phyloP scores from a whole-genome alignment of 805 yeast species.

The Brettanomyces naardenensis region DNA sequence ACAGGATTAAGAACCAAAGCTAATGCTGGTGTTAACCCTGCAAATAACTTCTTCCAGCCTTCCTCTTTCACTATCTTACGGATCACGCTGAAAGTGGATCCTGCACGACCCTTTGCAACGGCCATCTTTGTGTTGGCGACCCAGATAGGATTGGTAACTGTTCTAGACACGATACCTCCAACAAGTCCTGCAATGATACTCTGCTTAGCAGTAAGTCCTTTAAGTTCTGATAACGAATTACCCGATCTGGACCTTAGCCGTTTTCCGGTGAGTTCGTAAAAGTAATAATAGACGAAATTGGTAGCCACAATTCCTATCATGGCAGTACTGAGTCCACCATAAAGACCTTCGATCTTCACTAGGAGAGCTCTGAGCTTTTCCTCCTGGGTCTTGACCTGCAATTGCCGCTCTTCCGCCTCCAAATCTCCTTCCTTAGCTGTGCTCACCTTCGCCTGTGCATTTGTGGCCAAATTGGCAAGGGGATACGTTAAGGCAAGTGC shows the following conservation, averaged over 20 bases:
- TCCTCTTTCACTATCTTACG: conserved; percentile 58
- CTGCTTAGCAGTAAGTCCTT: conserved; percentile 52
- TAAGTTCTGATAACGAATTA: conserved; percentile 6
- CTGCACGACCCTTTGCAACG: conserved; percentile 30
- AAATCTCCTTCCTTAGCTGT: conserved; percentile 12
- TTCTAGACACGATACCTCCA: conserved; percentile 81
- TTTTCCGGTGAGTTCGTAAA: conserved; percentile 60
- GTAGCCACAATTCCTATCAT: conserved; percentile 78
- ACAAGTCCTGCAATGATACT: conserved; percentile 72
- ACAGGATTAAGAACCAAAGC: conserved; percentile 83
- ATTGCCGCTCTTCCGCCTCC: neutral
- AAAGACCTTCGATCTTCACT: conserved; percentile 63
- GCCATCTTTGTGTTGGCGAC: conserved; percentile 89
- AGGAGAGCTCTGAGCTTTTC: conserved; percentile 34
- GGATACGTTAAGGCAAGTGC: conserved; percentile 88
- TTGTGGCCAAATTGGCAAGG: conserved; percentile 74
- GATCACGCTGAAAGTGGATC: conserved; percentile 47
- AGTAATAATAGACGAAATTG: conserved; percentile 84
- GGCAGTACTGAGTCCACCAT: conserved; percentile 84
- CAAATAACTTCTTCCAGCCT: conserved; percentile 66
- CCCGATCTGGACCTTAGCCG: conserved; percentile 15
- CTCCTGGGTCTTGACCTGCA: conserved; percentile 24
- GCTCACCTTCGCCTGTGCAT: conserved; percentile 65
- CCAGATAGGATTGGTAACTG: conserved; percentile 87
- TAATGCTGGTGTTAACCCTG: conserved; percentile 84